Base-by-base conservation (phyloP, 805 yeast genomes). In the Priceomyces fermenticarens region DNA sequence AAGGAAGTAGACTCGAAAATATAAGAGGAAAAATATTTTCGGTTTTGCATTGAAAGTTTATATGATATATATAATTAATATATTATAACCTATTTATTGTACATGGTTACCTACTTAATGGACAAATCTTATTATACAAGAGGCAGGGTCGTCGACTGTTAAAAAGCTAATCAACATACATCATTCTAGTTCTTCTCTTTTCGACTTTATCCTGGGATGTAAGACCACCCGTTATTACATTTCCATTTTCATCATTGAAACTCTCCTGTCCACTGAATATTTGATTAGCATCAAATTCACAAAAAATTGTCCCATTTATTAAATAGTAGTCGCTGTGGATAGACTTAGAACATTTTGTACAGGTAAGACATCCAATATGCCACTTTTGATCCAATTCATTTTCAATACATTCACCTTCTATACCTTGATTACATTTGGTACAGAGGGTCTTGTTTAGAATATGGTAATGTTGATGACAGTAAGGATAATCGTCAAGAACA, bases 331-430 rank as follows among this genome's bases (percentile, higher is more conserved):
- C 91, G 14, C 60, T 62, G 3, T 57, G 57, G 39, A 85, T 84
- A 6, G 52, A 48, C 2, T 53, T 49, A 6, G 65, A 55, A 65
- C 98, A 90, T 31, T 70, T 66, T 35, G 65, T 57, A 63, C 98
- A 91, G 38, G 63, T 69, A 51, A 90, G 72, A 60, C 98, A 91
- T 15, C 70, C 60, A 5, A 75, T 63, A 57, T 91, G 98, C 71
- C 87, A 90, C 42, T 88, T 75, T 49, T 83, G 84, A 32, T 68
- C 63, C 27, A 77, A 60, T 53, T 83, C 89, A 52, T 81, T 85
- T 53, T 88, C 96, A 32, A 91, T 73, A 60, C 98, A 91, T 57
- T 80, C 80, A 3, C 98, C 98, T 58, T 91, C 97, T 36, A 93
- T 87, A 25, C 95, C 96, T 3, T 53, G 51, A 10, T 75, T 70